These are phyloP conservation scores for Amaranthus hypochondriacus DNA, from an alignment of 148 eudicot species.

Conservation along the genomic window DNA sequence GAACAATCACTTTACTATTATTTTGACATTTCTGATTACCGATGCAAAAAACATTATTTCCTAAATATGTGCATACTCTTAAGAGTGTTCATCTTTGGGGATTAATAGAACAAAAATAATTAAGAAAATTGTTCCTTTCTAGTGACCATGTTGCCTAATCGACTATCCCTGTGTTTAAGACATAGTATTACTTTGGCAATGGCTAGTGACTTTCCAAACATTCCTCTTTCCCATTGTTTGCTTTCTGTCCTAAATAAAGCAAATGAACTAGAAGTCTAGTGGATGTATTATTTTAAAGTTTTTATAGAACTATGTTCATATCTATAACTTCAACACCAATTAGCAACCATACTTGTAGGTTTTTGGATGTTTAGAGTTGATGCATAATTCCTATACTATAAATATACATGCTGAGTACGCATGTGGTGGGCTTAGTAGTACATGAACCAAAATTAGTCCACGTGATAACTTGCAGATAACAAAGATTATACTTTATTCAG, in stretches of 20 bases:
- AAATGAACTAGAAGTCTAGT: background rate
- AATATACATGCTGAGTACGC: background rate
- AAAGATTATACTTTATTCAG: too few relatives aligned
- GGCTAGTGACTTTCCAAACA: background rate
- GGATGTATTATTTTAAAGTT: too few relatives aligned
- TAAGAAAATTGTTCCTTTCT: background rate
- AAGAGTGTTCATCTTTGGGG: background rate
- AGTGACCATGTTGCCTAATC: background rate
- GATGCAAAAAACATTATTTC: background rate
- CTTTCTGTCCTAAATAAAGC: background rate
- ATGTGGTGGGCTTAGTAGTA: too few relatives aligned
- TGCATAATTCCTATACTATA: background rate
- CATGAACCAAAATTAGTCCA: too few relatives aligned
- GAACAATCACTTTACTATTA: too few relatives aligned
- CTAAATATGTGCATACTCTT: too few relatives aligned
- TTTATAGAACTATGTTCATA: too few relatives aligned
- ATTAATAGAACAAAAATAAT: background rate
- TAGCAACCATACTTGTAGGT: background rate
- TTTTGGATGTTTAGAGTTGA: background rate
- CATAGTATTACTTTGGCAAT: background rate
- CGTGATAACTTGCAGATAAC: too few relatives aligned
- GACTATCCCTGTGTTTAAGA: background rate
- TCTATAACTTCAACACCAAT: background rate
- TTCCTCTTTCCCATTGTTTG: background rate
- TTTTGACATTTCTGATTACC: background rate